These are phyloP conservation scores for Arabis hirsuta DNA, from an alignment of 345 rosid species.

Conservation along the genomic window DNA sequence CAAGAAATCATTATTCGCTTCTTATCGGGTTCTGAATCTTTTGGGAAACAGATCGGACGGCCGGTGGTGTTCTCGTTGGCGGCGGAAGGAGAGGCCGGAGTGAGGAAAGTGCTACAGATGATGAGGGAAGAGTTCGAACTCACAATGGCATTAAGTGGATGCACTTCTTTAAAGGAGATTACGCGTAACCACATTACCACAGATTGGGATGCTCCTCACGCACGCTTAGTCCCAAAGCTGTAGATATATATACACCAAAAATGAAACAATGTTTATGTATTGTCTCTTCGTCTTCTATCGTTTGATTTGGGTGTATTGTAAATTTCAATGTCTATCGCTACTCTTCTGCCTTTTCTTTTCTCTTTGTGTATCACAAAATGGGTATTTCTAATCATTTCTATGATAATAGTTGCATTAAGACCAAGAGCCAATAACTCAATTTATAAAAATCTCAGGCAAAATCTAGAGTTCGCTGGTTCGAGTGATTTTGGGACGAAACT, in stretches of 20 bases:
- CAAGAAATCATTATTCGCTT: not conserved
- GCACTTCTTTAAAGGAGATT: conserved; percentile 74
- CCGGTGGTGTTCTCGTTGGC: conserved; percentile 84
- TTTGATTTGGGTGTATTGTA: not conserved
- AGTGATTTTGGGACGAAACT: too few relatives aligned
- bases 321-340: not conserved
- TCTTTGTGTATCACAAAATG: too few relatives aligned
- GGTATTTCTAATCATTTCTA: not conserved
- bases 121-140: conserved; percentile 81
- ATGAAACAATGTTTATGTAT: conserved; percentile 4
- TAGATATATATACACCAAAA: not conserved
- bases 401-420: not conserved
- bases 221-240: conserved; percentile 31
- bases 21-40: not conserved
- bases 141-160: conserved; percentile 84
- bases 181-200: conserved; percentile 67
- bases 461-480: too few relatives aligned
- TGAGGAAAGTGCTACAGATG: conserved; percentile 71
- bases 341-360: not conserved
- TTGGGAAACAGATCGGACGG: conserved; percentile 68
- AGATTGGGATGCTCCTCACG: conserved; percentile 65
- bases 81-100: conserved; percentile 77
- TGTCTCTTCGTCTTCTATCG: not conserved
- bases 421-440: too few relatives aligned
- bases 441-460: too few relatives aligned